A percentile compares a stretch with the other conserved stretches of the same genome.
These are phyloP conservation scores for Rubia balearica DNA, from an alignment of 305 asterid genomes.

Conservation along the genomic window DNA sequence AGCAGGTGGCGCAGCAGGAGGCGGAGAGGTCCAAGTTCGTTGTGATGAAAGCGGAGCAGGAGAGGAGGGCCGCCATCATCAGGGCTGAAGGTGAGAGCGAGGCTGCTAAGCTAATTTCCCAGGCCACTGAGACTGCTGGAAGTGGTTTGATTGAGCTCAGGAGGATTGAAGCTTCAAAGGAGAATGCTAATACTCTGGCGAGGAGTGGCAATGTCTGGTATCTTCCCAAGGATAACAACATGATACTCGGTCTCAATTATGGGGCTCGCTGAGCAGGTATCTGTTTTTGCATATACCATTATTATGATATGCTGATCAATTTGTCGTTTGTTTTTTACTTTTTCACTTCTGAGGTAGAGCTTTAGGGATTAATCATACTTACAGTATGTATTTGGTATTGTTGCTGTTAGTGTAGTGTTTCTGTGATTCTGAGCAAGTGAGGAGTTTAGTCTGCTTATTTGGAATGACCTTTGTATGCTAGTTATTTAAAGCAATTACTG, in stretches of 20 bases:
- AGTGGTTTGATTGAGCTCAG: slow-evolving; percentile 91
- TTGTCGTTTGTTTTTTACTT: no score
- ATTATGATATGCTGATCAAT: no score
- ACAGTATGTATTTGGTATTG: no score
- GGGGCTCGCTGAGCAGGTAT: slow-evolving; percentile 42
- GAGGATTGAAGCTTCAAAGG: slow-evolving; percentile 91
- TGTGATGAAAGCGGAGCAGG: slow-evolving; percentile 88
- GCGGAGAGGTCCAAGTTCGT: slow-evolving; percentile 91
- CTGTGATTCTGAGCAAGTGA: no score
- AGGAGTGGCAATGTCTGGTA: slow-evolving; percentile 64
- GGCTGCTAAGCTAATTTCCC: slow-evolving; percentile 88
- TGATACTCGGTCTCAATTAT: slow-evolving; percentile 79
- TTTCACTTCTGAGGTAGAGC: no score
- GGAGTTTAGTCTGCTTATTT: no score
- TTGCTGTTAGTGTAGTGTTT: no score
- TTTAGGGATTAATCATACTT: no score
- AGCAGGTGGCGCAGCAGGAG: slow-evolving; percentile 99
- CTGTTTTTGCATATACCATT: no score
- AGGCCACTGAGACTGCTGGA: slow-evolving; percentile 86
- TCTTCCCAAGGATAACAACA: slow-evolving; percentile 63
- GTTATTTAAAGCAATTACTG: no score
- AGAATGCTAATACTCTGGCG: slow-evolving; percentile 51
- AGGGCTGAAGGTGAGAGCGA: slow-evolving; percentile 97
- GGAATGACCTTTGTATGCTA: no score
- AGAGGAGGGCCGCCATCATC: slow-evolving; percentile 84